Evolutionary conservation across 371 early-diverging fungal genomes (phyloP), one percentile per base, ranked within the genome.

Genomic region (Mucor mucedo): DNA sequence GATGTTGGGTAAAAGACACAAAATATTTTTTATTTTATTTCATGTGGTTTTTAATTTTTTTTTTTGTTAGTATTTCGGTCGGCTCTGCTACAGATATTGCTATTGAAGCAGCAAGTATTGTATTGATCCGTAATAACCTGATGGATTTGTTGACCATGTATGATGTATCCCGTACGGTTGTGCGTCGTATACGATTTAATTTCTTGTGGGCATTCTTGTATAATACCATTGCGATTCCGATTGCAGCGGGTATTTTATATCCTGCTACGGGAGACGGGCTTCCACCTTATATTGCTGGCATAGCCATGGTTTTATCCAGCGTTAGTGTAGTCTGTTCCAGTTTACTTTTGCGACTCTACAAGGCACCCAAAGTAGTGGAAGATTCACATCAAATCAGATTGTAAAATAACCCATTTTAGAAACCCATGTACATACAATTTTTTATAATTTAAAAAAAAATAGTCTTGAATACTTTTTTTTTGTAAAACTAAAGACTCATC

Each of bases 21-120:
- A 35, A 35, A 1, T n/a, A 21, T 0, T 58, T 52, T 56, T 11
- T 27, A 14, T 41, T 41, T 28, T 48, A 9, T 30, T 35, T 42
- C 44, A n/a, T 52, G 21, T 21, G 21, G 21, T 57, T 21, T 58
- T 56, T 42, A 42, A 54, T 14, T 39, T 2, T 9, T 11, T 57
- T 39, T 7, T 14, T 21, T 7, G 11, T 28, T 62, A 69, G 70
- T 65, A 61, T 71, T 33, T 67, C 95, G 27, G 83, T 96, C 13
- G 90, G 91, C 7, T 85, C 88, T 5, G 94, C 92, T 4, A 91
- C 93, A 0, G 93, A 93, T 64, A 84, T 93, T 66, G 93, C 93
- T 6, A 88, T 91, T 52, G 91, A 92, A 70, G 85, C 93, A 4
- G 91, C 93, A 1, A 82, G 86, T 44, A 87, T 89, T 50, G 89